phyloP scores from a whole-genome alignment of 768 basidiomycete genomes.

The Mycena galopus region DNA sequence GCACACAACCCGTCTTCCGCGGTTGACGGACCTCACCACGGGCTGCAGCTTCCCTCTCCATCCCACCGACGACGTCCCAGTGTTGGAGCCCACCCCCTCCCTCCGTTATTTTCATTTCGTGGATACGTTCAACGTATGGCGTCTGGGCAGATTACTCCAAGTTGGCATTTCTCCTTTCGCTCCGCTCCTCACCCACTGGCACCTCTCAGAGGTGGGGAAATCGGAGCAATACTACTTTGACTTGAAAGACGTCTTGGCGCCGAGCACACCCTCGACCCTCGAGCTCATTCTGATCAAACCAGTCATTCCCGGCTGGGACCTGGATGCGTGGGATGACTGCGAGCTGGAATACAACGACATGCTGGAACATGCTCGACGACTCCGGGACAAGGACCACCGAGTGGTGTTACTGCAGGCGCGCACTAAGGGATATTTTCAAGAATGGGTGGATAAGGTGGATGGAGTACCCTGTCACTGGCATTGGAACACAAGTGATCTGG shows the following conservation, averaged over 20 bases:
- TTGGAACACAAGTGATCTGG: too few species aligned
- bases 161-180: conserved; percentile 39
- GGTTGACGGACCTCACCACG: conserved; percentile 43
- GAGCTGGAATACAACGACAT: neutral
- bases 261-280: conserved; percentile 2
- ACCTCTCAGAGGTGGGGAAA: conserved; percentile 27
- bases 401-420: neutral
- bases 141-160: conserved; percentile 38
- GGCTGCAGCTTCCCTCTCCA: conserved; percentile 42
- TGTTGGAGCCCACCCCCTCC: conserved; percentile 36
- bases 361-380: neutral
- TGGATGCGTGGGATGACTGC: neutral
- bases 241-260: too few species aligned
- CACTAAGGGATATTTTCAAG: too few species aligned
- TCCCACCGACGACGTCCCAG: too few species aligned
- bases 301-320: neutral
- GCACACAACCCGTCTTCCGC: conserved; percentile 41
- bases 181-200: conserved; percentile 37
- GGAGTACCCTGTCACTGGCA: too few species aligned
- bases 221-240: too few species aligned
- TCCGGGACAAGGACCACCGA: neutral
- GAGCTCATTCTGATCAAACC: conserved; percentile 18
- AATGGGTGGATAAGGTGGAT: too few species aligned
- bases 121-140: too few species aligned
- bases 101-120: conserved; percentile 41